Base-by-base conservation (phyloP, 495 filamentous ascomycete species). In the Glarea lozoyensis region DNA sequence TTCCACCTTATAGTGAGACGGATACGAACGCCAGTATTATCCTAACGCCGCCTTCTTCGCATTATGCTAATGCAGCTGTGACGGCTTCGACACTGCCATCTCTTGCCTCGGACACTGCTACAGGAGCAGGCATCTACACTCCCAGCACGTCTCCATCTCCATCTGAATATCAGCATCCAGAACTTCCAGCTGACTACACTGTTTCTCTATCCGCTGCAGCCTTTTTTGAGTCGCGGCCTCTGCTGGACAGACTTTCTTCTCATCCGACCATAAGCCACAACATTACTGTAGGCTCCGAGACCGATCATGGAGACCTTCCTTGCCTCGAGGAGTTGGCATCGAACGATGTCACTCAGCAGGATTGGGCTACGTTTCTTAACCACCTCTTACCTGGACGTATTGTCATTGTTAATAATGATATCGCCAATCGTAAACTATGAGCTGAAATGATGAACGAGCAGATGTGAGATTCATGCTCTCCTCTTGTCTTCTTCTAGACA, bases 361-460 rank as follows among this genome's bases (percentile, higher is more conserved):
- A 75, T 40, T 75, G 71, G 71, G 55, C 57, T 40, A 72, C 71
- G 0, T 73, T 75, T 43, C 42, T 67, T 13, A 72, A 73, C 30
- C 48, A 44, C 22, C 20, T 56, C 5, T 22, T 56, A 12, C 46
- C 54, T 31, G 37, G 47, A 19, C 44, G 48, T 34, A 20, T 17
- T n/a, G 21, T 23, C 13, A 24, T 7, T 11, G 31, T 37, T 4
- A 52, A 49, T 38, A 38, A 47, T 10, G 42, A 49, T 22, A 34
- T 52, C 7, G 54, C 39, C 6, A 47, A 56, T 40, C 22, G 47
- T 16, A 53, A 56, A 25, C 43, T 53, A 22, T 12, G 45, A 15
- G 54, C 37, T 6, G 54, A 53, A 27, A 12, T 45, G 25, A 23
- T 47, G 17, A 30, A 44, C 32, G 53, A 56, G n/a, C 40, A 31